phyloP scores from a whole-genome alignment of 192 early-diverging fungal species.

The Linderina pennispora region DNA sequence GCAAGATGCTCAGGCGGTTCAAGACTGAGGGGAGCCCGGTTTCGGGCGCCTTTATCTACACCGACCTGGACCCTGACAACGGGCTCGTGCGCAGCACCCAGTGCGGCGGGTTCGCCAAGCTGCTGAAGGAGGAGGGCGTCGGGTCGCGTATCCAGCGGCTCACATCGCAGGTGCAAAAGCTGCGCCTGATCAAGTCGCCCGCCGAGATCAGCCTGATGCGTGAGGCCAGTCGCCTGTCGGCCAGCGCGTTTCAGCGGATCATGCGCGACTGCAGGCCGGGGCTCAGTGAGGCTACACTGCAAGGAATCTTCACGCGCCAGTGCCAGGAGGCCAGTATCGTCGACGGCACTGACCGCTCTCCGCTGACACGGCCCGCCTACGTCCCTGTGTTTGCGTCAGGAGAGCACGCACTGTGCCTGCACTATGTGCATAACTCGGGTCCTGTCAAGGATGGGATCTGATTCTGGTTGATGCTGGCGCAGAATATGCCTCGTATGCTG shows the following conservation, averaged over 20 bases:
- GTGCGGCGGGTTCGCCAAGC: slow-evolving; percentile 6
- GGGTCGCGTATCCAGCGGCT: slow-evolving; percentile 40
- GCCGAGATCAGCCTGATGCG: slow-evolving; percentile 77
- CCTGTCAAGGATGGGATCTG: slow-evolving; percentile 65
- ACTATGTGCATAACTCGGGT: slow-evolving; percentile 86
- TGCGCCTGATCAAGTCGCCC: slow-evolving; percentile 71
- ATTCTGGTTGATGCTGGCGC: slow-evolving; percentile 89
- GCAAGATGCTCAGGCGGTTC: slow-evolving; percentile 3
- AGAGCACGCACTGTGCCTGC: slow-evolving; percentile 83
- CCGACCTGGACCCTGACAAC: slow-evolving; percentile 26
- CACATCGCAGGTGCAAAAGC: slow-evolving; percentile 61
- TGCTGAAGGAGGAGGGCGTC: slow-evolving; percentile 13
- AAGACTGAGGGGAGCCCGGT: background rate
- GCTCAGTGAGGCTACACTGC: slow-evolving; percentile 67
- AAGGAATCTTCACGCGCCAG: slow-evolving; percentile 70
- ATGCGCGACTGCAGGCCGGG: slow-evolving; percentile 72
- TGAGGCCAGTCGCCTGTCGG: slow-evolving; percentile 67
- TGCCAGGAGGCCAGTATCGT: slow-evolving; percentile 35
- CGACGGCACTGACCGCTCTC: slow-evolving; percentile 11
- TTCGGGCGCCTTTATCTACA: slow-evolving; percentile 13
- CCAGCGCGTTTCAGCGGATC: slow-evolving; percentile 69
- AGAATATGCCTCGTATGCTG: slow-evolving; percentile 83
- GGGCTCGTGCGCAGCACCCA: slow-evolving; percentile 17
- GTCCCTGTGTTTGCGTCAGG: slow-evolving; percentile 96
- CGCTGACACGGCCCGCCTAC: slow-evolving; percentile 63